Base-by-base conservation (phyloP, 2,329 filamentous ascomycete species). In the Fusarium oligoseptatum region DNA sequence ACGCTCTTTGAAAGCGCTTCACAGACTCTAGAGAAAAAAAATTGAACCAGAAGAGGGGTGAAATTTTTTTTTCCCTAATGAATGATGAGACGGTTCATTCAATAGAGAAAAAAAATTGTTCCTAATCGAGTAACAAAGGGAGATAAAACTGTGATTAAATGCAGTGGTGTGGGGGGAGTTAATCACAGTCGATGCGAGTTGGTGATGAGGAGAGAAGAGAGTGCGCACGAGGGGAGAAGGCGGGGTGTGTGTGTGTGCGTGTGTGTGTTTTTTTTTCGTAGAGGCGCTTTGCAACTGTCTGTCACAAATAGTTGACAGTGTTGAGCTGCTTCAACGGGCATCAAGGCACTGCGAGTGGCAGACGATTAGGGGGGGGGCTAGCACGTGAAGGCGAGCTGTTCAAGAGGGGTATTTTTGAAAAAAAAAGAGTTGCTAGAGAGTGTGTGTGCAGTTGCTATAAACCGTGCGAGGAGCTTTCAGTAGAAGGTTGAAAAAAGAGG, bases 301-400 rank as follows among this genome's bases (percentile, higher is more conserved):
- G 29, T 32, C 29, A 29, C 10, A 41, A 29, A 10, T n/a, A 41
- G 36, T 15, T 20, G n/a, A 12, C 39, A 36, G 39, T 32, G 45
- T 17, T 43, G 8, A 37, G 45, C 20, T 27, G 45, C 57, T 69
- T 17, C 50, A 32, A n/a, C 14, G 8, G 11, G 24, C 5, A n/a
- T 11, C 9, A 14, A 15, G 56, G 39, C n/a, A 27, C 43, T 37
- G 43, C 9, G n/a, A 70, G 41, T 22, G 17, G 39, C 22, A 61
- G 72, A 74, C 37, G 60, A 72, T 24, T 27, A 27, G 24, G 24
- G 24, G 24, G 39, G 41, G 39, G 56, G 2, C 20, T 37, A 55
- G 12, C 37, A 27, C 27, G 50, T 55, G 50, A 41, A 24, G 24
- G 24, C 24, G 24, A 27, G 24, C 6, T 32, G 10, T 32, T 32